Base-by-base conservation (phyloP, 1,139 yeast genomes). In the Magnusiomyces ingens region DNA sequence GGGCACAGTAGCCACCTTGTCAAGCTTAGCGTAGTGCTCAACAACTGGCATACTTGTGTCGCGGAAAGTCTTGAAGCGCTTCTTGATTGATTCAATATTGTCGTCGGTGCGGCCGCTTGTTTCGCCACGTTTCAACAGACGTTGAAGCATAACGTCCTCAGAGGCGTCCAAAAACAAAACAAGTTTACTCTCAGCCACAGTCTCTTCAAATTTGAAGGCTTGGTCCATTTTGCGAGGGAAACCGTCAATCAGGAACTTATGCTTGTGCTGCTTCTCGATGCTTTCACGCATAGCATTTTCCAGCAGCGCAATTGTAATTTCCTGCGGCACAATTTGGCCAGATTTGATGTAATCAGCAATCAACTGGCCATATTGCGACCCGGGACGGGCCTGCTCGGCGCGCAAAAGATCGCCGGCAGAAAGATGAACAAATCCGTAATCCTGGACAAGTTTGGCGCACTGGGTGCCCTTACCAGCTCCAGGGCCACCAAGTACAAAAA, bases 211-310 rank as follows among this genome's bases (percentile, higher is more conserved):
- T 36, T 93, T 87, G 51, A 86, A 58, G 0, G 98, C 98, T 73
- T 93, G 99, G 72, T 93, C 99, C 98, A 93, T 91, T 69, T 91
- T 90, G 68, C 99, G 80, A 45, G 99, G 99, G 79, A 93, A 93
- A 1, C 99, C 99, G 69, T 93, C 99, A 54, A 93, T 81, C 64
- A 93, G 74, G 68, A 91, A 93, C 60, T 76, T 75, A 21, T 71
- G 71, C 55, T 76, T 76, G 54, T 76, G 76, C 1, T 94, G 95
- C 12, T 35, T 35, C 17, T 29, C 38, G 48, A 68, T 61, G 52
- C 77, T 73, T 42, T 79, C 84, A 50, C 73, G 66, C 71, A 93
- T 90, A 13, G 97, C 96, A 59, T 85, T 84, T 63, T 85, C 81
- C 64, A 93, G 76, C 57, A 93, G 74, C 0, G 90, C 93, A 62